Evolutionary conservation across 345 rosid species (phyloP), one percentile per base, ranked within the genome.

Genomic region (Arabidopsis suecica): DNA sequence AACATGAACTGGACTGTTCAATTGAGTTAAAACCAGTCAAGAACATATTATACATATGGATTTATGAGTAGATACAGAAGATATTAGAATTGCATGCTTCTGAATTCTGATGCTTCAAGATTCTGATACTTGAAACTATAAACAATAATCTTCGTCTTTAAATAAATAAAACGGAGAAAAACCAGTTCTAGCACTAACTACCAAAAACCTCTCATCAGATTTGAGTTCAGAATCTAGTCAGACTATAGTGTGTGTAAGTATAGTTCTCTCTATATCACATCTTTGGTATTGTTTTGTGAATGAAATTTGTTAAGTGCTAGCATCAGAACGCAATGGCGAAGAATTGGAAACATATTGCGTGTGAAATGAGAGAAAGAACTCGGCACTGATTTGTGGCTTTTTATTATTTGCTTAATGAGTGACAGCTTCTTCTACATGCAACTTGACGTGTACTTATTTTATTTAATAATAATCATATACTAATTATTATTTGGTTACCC

Each of bases 1-100:
- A 78, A 69, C 83, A 87, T 91, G 96, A 83, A 83, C 55, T 91
- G 97, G 97, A 88, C 91, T 44, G 45, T 87, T 6, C 84, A 86
- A 78, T 79, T 89, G 66, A 83, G 78, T 64, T 76, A 58, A 66
- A 51, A 8, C 32, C 33, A 8, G 6, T 18, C 16, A 28, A 65
- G 37, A 55, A n/a, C 58, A 56, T 42, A 61, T 28, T 18, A 48
- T 12, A 45, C 32, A 5, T 70, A 10, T 6, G 7, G 10, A 5
- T 56, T 41, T 63, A 13, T 63, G 45, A 28, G 56, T 54, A 65
- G 70, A 34, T 64, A 13, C 18, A 40, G 20, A 30, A 28, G n/a
- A 42, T 58, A 25, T 72, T 60, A 11, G 56, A 42, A 34, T 32
- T 18, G 42, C 54, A 51, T 62, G 63, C 47, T 63, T 61, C 33